These are phyloP conservation scores for Gossypium laxum DNA, from an alignment of 441 rosid species.

Conservation along the genomic window DNA sequence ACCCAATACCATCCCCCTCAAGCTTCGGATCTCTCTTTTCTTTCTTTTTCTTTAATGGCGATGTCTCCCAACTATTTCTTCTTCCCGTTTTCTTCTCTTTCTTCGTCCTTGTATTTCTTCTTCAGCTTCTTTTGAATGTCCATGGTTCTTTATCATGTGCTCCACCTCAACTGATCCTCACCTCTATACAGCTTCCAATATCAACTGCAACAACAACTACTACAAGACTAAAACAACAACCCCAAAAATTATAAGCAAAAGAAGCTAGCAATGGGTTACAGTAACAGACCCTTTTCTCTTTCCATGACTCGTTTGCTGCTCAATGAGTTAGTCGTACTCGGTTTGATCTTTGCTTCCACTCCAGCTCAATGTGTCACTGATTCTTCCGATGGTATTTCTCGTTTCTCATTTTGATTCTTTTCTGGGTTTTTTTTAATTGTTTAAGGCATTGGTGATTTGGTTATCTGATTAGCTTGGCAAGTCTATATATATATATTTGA, in stretches of 20 bases:
- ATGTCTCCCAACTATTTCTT: constrained; percentile 19
- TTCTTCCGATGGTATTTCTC: constrained; percentile 59
- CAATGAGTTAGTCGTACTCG: constrained; percentile 21
- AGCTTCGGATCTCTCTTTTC: constrained; percentile 43
- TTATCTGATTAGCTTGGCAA: constrained; percentile 18
- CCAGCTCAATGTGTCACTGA: constrained; percentile 57
- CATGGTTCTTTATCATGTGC: constrained; percentile 21
- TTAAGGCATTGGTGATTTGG: constrained; percentile 15
- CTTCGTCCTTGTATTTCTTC: constrained; percentile 15
- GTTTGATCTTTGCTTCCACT: constrained; percentile 27
- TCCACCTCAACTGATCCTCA: constrained; percentile 19
- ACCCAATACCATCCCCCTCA: constrained; percentile 13
- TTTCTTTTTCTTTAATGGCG: constrained; percentile 40
- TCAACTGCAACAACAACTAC: background rate
- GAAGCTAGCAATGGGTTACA: constrained; percentile 32
- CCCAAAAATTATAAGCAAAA: background rate
- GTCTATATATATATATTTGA: constrained; percentile 7
- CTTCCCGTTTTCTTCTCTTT: constrained; percentile 6
- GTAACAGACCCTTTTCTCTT: constrained; percentile 18
- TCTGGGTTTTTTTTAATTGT: background rate
- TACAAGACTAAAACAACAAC: background rate
- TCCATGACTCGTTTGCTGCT: constrained; percentile 21
- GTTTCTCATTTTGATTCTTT: constrained; percentile 1
- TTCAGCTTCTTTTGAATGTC: constrained; percentile 13
- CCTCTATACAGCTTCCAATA: background rate